These are phyloP conservation scores for Phytophthora ramorum DNA, from an alignment of 352 stramenopile genomes.

Conservation along the genomic window DNA sequence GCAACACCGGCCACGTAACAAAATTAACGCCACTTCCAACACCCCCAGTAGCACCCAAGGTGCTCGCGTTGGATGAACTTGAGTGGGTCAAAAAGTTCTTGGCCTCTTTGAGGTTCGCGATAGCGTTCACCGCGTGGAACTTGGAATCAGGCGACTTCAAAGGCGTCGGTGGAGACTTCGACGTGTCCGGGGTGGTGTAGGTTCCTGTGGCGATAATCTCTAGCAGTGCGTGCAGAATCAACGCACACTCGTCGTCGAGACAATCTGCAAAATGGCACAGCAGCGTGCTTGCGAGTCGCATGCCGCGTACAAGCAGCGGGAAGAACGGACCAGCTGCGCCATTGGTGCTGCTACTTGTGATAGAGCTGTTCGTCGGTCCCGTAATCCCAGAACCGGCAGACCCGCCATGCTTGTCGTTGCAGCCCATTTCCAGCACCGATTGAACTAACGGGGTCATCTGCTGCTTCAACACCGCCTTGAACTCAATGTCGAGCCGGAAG, in stretches of 20 bases:
- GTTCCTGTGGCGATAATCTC: conserved; percentile 85
- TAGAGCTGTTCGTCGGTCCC: conserved; percentile 37
- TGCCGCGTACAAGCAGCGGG: conserved; percentile 82
- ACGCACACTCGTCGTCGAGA: conserved; percentile 63
- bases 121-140: conserved; percentile 40
- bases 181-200: conserved; percentile 59
- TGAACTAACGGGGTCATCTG: conserved; percentile 80
- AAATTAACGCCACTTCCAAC: conserved; percentile 57
- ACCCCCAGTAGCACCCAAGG: conserved; percentile 15
- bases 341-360: conserved; percentile 45
- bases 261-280: conserved; percentile 83
- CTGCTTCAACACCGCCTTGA: conserved; percentile 82
- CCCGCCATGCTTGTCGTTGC: conserved; percentile 51
- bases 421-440: conserved; percentile 72
- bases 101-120: conserved; percentile 57
- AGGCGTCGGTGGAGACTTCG: conserved; percentile 56
- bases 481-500: conserved; percentile 80
- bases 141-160: conserved; percentile 61
- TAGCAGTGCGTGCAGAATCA: conserved; percentile 69
- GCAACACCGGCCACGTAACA: conserved; percentile 84
- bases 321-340: conserved; percentile 61
- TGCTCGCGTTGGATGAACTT: conserved; percentile 33
- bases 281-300: conserved; percentile 79
- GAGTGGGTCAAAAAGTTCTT: conserved; percentile 73
- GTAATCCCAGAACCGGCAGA: conserved; percentile 42